Percentiles rank a stretch among this genome's conserved stretches.
phyloP scores from a whole-genome alignment of 257 asterid species.

The Paulownia fortunei region DNA sequence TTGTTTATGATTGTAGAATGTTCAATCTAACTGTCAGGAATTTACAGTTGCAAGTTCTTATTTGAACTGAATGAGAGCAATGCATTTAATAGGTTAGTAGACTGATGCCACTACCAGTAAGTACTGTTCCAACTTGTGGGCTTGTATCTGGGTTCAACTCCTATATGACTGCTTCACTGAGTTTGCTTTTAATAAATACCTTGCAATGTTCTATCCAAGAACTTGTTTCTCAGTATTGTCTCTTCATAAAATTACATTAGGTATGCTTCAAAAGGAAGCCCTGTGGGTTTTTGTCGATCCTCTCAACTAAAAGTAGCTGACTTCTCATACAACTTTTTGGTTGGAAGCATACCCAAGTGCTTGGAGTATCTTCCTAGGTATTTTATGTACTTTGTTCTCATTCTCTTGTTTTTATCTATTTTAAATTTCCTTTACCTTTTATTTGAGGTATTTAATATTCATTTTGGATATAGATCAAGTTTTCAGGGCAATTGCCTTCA shows the following conservation, averaged over 20 bases:
- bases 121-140: not conserved
- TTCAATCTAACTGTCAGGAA: not conserved
- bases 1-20: not conserved
- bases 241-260: slow-evolving; percentile 38
- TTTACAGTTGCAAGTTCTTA: not conserved
- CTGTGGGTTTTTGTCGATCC: slow-evolving; percentile 61
- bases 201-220: not conserved
- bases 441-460: slow-evolving; percentile 2
- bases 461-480: slow-evolving; percentile 52
- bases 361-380: slow-evolving; percentile 79
- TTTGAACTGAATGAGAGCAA: not conserved
- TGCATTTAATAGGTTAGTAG: not conserved
- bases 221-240: not conserved
- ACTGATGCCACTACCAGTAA: slow-evolving; percentile 2
- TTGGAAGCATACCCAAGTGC: slow-evolving; percentile 82
- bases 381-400: slow-evolving; percentile 14
- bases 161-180: slow-evolving; percentile 12
- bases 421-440: not conserved
- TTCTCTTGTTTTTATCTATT: slow-evolving; percentile 12
- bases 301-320: slow-evolving; percentile 78
- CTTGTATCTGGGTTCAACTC: not conserved
- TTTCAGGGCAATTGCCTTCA: slow-evolving; percentile 88
- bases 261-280: slow-evolving; percentile 49
- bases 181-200: not conserved
- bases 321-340: slow-evolving; percentile 79